Evolutionary conservation across 192 early-diverging fungal species (phyloP).

Genomic region (Funneliformis mosseae): DNA sequence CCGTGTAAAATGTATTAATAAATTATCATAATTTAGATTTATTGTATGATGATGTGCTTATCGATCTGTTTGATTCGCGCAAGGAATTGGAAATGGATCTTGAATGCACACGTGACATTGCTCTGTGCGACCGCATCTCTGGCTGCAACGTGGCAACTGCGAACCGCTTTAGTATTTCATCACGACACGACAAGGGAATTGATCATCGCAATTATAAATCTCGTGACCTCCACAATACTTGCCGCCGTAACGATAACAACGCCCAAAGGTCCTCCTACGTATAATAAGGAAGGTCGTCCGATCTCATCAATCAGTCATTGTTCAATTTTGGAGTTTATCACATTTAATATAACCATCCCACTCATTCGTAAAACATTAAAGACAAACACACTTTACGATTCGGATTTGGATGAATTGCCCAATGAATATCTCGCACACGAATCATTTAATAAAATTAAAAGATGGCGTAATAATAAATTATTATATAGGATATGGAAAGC

Average conservation of each 20-base stretch:
- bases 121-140: conserved; percentile 34
- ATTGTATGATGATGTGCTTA: background rate
- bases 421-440: conserved; percentile 33
- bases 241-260: conserved; percentile 33
- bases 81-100: conserved; percentile 39
- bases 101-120: conserved; percentile 38
- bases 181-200: background rate
- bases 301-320: conserved; percentile 35
- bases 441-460: conserved; percentile 36
- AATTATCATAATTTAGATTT: background rate
- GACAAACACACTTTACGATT: conserved; percentile 29
- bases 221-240: background rate
- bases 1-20: background rate
- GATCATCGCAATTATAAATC: background rate
- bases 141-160: conserved; percentile 16
- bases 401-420: conserved; percentile 38
- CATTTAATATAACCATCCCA: conserved; percentile 36
- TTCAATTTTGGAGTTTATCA: conserved; percentile 39
- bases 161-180: background rate
- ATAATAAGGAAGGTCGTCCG: conserved; percentile 27
- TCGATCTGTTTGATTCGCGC: background rate
- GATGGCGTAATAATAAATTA: conserved; percentile 27
- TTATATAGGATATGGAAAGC: conserved; percentile 38
- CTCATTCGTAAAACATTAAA: conserved; percentile 29
- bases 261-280: conserved; percentile 37